A percentile compares a stretch with the other conserved stretches of the same genome.
Evolutionary conservation across 164 flowering plant genomes (phyloP).

Genomic region (Pachysandra terminalis): DNA sequence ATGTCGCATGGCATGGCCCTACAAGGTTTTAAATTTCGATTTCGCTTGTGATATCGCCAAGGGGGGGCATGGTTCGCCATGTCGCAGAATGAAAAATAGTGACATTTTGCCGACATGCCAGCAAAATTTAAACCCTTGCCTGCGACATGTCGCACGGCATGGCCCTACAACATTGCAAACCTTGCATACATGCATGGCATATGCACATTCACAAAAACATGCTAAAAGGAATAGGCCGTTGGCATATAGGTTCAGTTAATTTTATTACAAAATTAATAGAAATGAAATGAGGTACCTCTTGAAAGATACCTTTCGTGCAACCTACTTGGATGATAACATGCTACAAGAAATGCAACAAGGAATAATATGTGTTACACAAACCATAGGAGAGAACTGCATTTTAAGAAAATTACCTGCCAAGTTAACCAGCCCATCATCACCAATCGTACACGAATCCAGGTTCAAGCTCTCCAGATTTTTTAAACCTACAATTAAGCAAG

Average conservation of each 20-base stretch:
- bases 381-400: not conserved
- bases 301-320: not conserved
- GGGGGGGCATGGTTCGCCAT: too few relatives aligned
- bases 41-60: too few relatives aligned
- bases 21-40: too few relatives aligned
- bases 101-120: too few relatives aligned
- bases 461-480: constrained; percentile 87
- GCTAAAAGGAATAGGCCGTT: not conserved
- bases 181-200: too few relatives aligned
- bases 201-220: too few relatives aligned
- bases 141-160: too few relatives aligned
- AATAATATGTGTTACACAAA: too few relatives aligned
- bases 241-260: not conserved
- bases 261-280: not conserved
- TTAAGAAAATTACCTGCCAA: constrained; percentile 56
- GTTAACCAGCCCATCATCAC: constrained; percentile 69
- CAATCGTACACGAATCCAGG: constrained; percentile 85
- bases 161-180: too few relatives aligned
- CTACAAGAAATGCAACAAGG: not conserved
- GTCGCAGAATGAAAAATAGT: too few relatives aligned
- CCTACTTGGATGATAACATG: not conserved
- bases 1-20: too few relatives aligned
- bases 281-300: not conserved
- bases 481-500: constrained; percentile 43
- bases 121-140: too few relatives aligned